Percentiles rank a stretch among this genome's conserved stretches.
These are phyloP conservation scores for Penicillium sp. DNA, from an alignment of 2,329 filamentous ascomycete genomes.

Conservation along the genomic window DNA sequence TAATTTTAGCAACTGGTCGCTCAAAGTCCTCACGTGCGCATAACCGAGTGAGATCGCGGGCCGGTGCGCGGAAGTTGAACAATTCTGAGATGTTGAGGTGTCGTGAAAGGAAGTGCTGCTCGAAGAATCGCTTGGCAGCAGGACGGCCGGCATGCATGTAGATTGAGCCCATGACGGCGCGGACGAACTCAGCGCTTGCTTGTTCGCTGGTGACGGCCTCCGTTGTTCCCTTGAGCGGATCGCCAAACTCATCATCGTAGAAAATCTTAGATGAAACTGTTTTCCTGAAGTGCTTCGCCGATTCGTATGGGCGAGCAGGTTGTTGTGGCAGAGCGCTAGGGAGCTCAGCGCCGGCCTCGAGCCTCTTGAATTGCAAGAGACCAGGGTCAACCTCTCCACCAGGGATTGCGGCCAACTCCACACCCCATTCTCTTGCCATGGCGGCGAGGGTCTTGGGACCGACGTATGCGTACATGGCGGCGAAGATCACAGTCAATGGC, in stretches of 20 bases:
- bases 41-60: slow-evolving; percentile 77
- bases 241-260: slow-evolving; percentile 83
- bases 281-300: slow-evolving; percentile 64
- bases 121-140: slow-evolving; percentile 79
- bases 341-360: slow-evolving; percentile 45
- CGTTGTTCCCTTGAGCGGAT: slow-evolving; percentile 47
- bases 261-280: slow-evolving; percentile 77
- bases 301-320: slow-evolving; percentile 46
- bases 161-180: slow-evolving; percentile 79
- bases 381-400: slow-evolving; percentile 91
- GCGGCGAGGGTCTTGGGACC: slow-evolving; percentile 73
- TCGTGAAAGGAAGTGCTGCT: slow-evolving; percentile 78
- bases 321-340: slow-evolving; percentile 44
- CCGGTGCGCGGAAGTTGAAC: slow-evolving; percentile 83
- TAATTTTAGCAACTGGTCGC: slow-evolving; percentile 77
- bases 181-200: slow-evolving; percentile 75
- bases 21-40: slow-evolving; percentile 91
- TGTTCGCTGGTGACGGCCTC: slow-evolving; percentile 51
- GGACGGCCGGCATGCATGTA: slow-evolving; percentile 82
- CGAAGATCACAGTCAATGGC: slow-evolving; percentile 83
- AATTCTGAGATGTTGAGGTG: slow-evolving; percentile 74
- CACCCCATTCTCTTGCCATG: slow-evolving; percentile 84
- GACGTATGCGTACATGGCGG: slow-evolving; percentile 80
- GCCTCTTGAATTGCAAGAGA: slow-evolving; percentile 73
- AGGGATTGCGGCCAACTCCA: slow-evolving; percentile 82